Conservation (phyloP, 306 rosid species). For the Quercus robur region DNA sequence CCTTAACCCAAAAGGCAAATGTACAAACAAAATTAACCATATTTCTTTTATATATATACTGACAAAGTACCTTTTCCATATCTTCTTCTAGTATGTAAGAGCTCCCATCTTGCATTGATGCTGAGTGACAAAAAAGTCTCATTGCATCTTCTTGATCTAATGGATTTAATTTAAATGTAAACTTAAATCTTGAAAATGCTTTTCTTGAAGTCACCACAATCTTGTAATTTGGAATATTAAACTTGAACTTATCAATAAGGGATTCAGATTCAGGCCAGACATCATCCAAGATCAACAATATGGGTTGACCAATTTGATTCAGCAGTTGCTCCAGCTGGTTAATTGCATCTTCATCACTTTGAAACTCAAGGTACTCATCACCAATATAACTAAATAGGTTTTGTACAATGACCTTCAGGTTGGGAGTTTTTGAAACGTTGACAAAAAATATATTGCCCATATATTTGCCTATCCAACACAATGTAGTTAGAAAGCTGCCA, state of each 20-base stretch:
- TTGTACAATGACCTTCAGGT: constrained; percentile 12
- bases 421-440: constrained; percentile 4
- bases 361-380: background rate
- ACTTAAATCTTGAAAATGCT: constrained; percentile 8
- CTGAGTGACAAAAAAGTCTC: constrained; percentile 24
- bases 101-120: constrained; percentile 8
- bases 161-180: background rate
- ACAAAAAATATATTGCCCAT: constrained; percentile 16
- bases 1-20: background rate
- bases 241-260: constrained; percentile 14
- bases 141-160: constrained; percentile 18
- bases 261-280: background rate
- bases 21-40: background rate
- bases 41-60: background rate
- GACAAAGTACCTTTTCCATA: constrained; percentile 9
- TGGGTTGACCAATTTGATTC: background rate
- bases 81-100: constrained; percentile 5
- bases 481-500: too few species aligned
- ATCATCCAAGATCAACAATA: constrained; percentile 33
- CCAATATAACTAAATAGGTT: background rate
- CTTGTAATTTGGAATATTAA: constrained; percentile 21
- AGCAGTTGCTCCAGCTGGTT: background rate
- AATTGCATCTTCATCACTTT: constrained; percentile 4
- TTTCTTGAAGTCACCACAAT: constrained; percentile 39
- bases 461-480: constrained; percentile 15